A percentile compares a stretch with the other conserved stretches of the same genome.
phyloP scores from a whole-genome alignment of 306 rosid genomes.

The Myrica gale region DNA sequence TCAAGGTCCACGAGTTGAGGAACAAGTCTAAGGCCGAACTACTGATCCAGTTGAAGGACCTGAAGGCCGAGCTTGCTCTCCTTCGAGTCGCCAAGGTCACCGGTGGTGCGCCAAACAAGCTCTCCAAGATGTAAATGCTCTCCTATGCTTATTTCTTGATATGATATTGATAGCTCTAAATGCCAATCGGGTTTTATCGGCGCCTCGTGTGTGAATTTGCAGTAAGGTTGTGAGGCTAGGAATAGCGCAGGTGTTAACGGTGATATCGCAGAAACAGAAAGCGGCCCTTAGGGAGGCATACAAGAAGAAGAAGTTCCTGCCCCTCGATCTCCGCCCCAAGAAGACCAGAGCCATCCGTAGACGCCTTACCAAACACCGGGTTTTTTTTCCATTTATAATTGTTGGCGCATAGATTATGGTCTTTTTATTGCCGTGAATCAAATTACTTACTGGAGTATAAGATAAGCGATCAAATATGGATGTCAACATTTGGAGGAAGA shows the following conservation, averaged over 20 bases:
- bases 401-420: not conserved
- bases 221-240: constrained; percentile 87
- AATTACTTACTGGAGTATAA: too few relatives aligned
- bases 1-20: constrained; percentile 89
- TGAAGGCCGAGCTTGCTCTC: constrained; percentile 81
- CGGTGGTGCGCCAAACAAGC: constrained; percentile 96
- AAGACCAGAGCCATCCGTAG: constrained; percentile 91
- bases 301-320: constrained; percentile 73
- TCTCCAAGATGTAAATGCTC: constrained; percentile 66
- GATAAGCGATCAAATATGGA: not conserved
- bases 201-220: constrained; percentile 3
- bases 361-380: constrained; percentile 94
- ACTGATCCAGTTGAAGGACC: constrained; percentile 72
- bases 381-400: not conserved
- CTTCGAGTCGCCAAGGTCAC: constrained; percentile 96
- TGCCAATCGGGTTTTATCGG: not conserved
- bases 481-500: not conserved
- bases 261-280: constrained; percentile 89
- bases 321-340: constrained; percentile 93
- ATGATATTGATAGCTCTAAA: not conserved
- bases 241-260: constrained; percentile 89
- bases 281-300: constrained; percentile 76
- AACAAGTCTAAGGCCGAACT: constrained; percentile 66
- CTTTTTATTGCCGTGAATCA: too few relatives aligned
- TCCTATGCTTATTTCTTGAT: not conserved